phyloP scores from a whole-genome alignment of 2,329 filamentous ascomycete genomes.

The Raffaelea ambrosiae region DNA sequence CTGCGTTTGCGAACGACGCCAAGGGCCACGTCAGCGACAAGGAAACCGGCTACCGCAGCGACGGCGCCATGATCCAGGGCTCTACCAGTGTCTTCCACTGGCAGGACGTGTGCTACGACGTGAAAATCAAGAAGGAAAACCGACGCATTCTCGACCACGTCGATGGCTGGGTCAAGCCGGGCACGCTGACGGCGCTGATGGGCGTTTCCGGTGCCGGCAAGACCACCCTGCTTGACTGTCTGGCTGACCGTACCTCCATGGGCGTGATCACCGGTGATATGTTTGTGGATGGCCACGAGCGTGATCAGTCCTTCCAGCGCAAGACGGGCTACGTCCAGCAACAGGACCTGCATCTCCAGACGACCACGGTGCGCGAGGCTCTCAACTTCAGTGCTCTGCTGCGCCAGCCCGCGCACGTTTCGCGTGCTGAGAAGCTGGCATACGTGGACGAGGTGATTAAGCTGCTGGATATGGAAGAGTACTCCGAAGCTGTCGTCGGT shows the following conservation, averaged over 20 bases:
- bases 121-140: conserved; percentile 69
- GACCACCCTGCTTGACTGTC: conserved; percentile 77
- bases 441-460: conserved; percentile 90
- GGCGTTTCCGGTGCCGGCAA: conserved; percentile 87
- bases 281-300: conserved; percentile 54
- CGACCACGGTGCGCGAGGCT: conserved; percentile 80
- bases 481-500: conserved; percentile 84
- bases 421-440: conserved; percentile 68
- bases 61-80: conserved; percentile 33
- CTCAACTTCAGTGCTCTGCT: conserved; percentile 79
- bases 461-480: conserved; percentile 81
- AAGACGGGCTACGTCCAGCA: conserved; percentile 91
- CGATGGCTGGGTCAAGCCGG: conserved; percentile 89
- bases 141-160: conserved; percentile 79
- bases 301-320: conserved; percentile 78
- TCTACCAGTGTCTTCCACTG: conserved; percentile 80
- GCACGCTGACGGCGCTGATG: conserved; percentile 84
- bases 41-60: conserved; percentile 6
- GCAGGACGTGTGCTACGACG: conserved; percentile 69
- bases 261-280: conserved; percentile 84
- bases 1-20: too few relatives aligned
- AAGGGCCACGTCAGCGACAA: too few relatives aligned
- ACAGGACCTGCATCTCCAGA: conserved; percentile 80
- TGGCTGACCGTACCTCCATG: conserved; percentile 81
- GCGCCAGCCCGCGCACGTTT: conserved; percentile 69